Evolutionary conservation across 306 rosid genomes (phyloP), one percentile per base, ranked within the genome.

Genomic region (Quercus glauca): DNA sequence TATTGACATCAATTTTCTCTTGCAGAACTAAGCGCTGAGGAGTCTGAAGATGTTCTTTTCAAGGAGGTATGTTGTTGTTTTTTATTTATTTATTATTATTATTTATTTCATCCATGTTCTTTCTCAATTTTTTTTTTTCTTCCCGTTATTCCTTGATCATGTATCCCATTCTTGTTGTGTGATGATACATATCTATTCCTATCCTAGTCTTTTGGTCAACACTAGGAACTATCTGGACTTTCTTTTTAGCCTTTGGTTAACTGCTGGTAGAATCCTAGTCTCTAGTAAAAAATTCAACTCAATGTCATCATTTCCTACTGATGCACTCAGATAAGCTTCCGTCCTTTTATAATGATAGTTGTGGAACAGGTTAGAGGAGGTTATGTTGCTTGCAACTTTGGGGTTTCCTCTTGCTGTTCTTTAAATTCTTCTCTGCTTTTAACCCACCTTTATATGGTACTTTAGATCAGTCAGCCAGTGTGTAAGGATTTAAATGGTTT

Each of bases 11-110:
- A 64, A 67, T 73, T 35, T 83, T 78, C 80, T 74, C 64, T 84
- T 82, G 83, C 90, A 95, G 99, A 95, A 74, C 75, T 95, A 85
- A 95, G 99, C 81, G 89, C 94, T 4, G 99, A 95, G 88, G 99
- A 95, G 83, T 91, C 97, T 45, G 99, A 95, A 74, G 99, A 95
- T 83, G 97, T 95, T 91, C 99, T 95, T 81, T 95, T 95, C 87
- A 95, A 95, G 88, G 95, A 92, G 95, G 97, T 92, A 73, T 74
- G 85, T 10, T 41, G 45, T 35, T 33, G 37, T 33, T 33, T 9
- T 37, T 37, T 37, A 37, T 37, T 37, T 37, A 37, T 37, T 35
- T 35, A 35, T 35, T 35, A 5, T 33, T 5, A 35, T 35, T 37
- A 37, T 37, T 37, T 29, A 29, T 1, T 28, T 35, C 45, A 7